Conservation (phyloP, 768 basidiomycete species). For the Pleurotus citrinopileatus region DNA sequence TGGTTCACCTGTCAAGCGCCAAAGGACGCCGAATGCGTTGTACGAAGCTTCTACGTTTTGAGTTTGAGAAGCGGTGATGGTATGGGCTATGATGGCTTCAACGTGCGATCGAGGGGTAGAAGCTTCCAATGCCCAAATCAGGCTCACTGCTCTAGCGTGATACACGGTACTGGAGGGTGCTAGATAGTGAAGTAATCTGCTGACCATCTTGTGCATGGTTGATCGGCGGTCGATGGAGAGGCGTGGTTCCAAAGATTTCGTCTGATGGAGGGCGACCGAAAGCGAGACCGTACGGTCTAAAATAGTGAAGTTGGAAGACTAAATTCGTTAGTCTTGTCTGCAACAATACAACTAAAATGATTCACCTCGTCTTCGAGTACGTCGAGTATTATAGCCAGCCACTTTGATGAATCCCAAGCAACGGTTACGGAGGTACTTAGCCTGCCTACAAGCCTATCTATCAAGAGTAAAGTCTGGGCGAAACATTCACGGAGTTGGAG, state of each 20-base stretch:
- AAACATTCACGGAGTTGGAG: conserved; percentile 44
- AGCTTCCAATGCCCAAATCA: conserved; percentile 80
- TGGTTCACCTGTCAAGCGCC: conserved; percentile 78
- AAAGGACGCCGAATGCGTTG: conserved; percentile 90
- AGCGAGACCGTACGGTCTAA: conserved; percentile 64
- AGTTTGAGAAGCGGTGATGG: conserved; percentile 56
- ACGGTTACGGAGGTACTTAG: conserved; percentile 37
- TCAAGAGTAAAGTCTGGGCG: conserved; percentile 46
- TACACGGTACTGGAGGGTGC: conserved; percentile 62
- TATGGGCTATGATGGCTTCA: conserved; percentile 76
- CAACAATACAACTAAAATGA: conserved; percentile 2
- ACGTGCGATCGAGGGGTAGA: conserved; percentile 56
- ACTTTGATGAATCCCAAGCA: conserved; percentile 60
- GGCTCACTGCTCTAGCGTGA: conserved; percentile 75
- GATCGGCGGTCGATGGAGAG: conserved; percentile 53
- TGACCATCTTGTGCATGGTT: conserved; percentile 59
- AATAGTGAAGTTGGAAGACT: conserved; percentile 65
- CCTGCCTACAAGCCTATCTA: conserved; percentile 47
- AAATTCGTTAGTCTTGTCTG: conserved; percentile 6
- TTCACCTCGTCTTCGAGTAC: conserved; percentile 55
- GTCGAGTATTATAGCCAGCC: conserved; percentile 56
- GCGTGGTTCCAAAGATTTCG: conserved; percentile 46
- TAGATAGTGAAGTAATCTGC: conserved; percentile 71
- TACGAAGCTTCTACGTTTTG: conserved; percentile 53
- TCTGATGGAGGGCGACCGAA: conserved; percentile 52